Evolutionary conservation across 768 basidiomycete species (phyloP), one percentile per base, ranked within the genome.

Genomic region (Trametes villosa): DNA sequence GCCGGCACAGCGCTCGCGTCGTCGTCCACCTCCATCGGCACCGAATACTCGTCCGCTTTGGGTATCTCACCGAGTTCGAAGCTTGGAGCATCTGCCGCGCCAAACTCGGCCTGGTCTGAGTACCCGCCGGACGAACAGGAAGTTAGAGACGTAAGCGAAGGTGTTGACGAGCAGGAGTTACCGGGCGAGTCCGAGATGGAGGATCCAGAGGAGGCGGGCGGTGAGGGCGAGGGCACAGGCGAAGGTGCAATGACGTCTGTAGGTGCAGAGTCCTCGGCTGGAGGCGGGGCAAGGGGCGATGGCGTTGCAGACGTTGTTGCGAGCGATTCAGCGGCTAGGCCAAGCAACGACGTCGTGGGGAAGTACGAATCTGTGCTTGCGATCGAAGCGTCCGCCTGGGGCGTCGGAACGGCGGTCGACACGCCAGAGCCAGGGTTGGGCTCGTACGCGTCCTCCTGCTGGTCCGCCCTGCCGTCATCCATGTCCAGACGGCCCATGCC

Each of bases 401-500:
- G 64, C 13, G 62, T 69, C 36, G 62, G 68, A 9, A 67, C 59
- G n/a, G 45, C 62, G 22, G 60, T 65, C 18, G 62, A 49, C 8
- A 59, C 42, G 4, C 57, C 61, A 15, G 60, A 60, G 30, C 58
- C 60, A n/a, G 60, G 34, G 18, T 26, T 34, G 3, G 18, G 22
- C 29, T 52, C 57, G 22, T n/a, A 48, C 1, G 53, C 46, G 13
- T 29, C 51, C 24, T 57, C 64, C 20, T 40, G 53, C 27, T 45
- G 26, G 17, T 62, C 60, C n/a, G 9, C 27, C 9, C 52, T 22
- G 22, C 46, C 36, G 30, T 72, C 69, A 18, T 73, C 70, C 22
- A 72, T 44, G 57, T 74, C 87, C 29, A 98, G 79, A 22, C 86
- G 79, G 9, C 92, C 92, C 80, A 98, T 91, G 30, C 94, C 95